Conservation (phyloP, 768 basidiomycete species). For the Hemileccinum impolitum region DNA sequence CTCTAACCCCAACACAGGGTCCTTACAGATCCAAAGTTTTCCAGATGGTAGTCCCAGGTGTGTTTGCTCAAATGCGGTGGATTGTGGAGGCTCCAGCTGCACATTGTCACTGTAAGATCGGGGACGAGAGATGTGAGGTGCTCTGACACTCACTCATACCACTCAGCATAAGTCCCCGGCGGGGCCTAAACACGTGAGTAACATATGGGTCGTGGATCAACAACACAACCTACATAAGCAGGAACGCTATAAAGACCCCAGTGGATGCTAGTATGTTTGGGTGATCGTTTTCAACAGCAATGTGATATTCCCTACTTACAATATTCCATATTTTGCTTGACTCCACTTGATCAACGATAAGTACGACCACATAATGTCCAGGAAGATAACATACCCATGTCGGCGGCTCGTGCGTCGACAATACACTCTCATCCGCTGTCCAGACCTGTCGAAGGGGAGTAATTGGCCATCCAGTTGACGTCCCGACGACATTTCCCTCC, state of each 20-base stretch:
- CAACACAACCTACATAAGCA: constrained; percentile 33
- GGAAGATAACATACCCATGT: constrained; percentile 40
- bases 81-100: constrained; percentile 41
- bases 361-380: not conserved
- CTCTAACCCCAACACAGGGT: not conserved
- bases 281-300: not conserved
- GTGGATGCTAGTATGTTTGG: constrained; percentile 38
- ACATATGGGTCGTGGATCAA: not conserved
- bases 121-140: not conserved
- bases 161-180: constrained; percentile 45
- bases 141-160: constrained; percentile 47
- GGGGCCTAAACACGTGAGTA: constrained; percentile 34
- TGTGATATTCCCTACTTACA: constrained; percentile 34
- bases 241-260: constrained; percentile 49
- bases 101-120: not conserved
- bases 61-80: constrained; percentile 34
- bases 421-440: constrained; percentile 34
- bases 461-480: constrained; percentile 37
- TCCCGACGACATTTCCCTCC: constrained; percentile 34
- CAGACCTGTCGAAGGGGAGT: constrained; percentile 39
- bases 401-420: constrained; percentile 49
- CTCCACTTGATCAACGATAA: constrained; percentile 37
- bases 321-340: constrained; percentile 54
- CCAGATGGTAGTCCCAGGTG: constrained; percentile 47
- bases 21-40: constrained; percentile 44